Percentiles rank a stretch among this genome's conserved stretches.
Evolutionary conservation across 2,329 filamentous ascomycete genomes (phyloP).

Genomic region (Nothopassalora personata): DNA sequence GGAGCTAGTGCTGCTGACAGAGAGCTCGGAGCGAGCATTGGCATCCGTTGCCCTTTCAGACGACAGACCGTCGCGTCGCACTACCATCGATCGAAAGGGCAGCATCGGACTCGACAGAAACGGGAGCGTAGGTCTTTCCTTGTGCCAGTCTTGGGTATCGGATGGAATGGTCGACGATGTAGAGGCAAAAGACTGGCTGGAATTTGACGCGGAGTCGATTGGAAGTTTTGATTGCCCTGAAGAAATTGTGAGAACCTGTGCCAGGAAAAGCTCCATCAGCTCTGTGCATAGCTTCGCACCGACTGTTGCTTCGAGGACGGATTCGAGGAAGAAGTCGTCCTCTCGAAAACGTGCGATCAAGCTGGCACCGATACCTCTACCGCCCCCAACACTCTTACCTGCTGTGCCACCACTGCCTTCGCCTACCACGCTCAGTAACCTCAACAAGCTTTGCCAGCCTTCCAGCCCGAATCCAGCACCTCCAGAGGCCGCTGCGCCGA

Average conservation of each 20-base stretch:
- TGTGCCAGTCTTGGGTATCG: constrained; percentile 9
- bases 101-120: not conserved
- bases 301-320: not conserved
- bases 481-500: constrained; percentile 4
- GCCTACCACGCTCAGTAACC: constrained; percentile 4
- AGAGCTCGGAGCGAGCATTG: constrained; percentile 44
- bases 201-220: constrained; percentile 10
- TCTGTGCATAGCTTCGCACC: constrained; percentile 10
- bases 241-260: constrained; percentile 4
- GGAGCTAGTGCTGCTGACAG: constrained; percentile 60
- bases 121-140: constrained; percentile 9
- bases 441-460: constrained; percentile 2
- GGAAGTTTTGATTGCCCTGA: constrained; percentile 9
- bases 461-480: constrained; percentile 1
- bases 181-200: constrained; percentile 16
- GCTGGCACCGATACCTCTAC: constrained; percentile 26
- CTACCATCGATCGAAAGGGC: not conserved
- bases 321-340: constrained; percentile 12
- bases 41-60: constrained; percentile 6
- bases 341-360: constrained; percentile 20
- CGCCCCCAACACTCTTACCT: constrained; percentile 27
- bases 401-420: constrained; percentile 21
- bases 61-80: constrained; percentile 1
- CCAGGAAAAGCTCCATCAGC: constrained; percentile 12
- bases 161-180: constrained; percentile 9